Evolutionary conservation across 2,329 filamentous ascomycete genomes (phyloP).

Genomic region (Corynespora cassiicola): DNA sequence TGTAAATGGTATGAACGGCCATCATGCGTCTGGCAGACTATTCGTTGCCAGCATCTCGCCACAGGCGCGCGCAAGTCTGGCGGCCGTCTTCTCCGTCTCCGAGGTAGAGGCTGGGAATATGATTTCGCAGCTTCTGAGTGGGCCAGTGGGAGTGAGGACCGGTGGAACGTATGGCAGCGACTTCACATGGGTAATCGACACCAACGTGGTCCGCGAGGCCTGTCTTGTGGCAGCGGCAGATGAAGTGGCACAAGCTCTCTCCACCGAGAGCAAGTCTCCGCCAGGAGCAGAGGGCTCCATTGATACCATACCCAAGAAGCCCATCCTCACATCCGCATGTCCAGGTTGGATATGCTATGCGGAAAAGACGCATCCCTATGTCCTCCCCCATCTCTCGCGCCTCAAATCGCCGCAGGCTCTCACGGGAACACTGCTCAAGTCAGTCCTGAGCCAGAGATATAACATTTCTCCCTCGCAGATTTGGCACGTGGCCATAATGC

Average conservation of each 20-base stretch:
- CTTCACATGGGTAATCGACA: slow-evolving; percentile 92
- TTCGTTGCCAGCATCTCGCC: slow-evolving; percentile 94
- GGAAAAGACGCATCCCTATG: slow-evolving; percentile 95
- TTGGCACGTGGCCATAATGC: slow-evolving; percentile 97
- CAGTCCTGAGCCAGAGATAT: slow-evolving; percentile 74
- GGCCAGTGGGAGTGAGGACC: slow-evolving; percentile 70
- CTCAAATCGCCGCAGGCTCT: slow-evolving; percentile 95
- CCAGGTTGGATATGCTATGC: slow-evolving; percentile 99
- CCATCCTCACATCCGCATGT: slow-evolving; percentile 86
- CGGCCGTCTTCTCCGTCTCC: slow-evolving; percentile 79
- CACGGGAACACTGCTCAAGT: slow-evolving; percentile 89
- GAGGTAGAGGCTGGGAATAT: slow-evolving; percentile 79
- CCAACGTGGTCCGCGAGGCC: slow-evolving; percentile 80
- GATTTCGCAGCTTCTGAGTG: slow-evolving; percentile 80
- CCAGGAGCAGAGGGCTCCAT: slow-evolving; percentile 40
- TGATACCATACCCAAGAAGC: slow-evolving; percentile 59
- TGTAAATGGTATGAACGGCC: slow-evolving; percentile 20
- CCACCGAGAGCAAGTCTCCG: slow-evolving; percentile 24
- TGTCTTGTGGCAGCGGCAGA: slow-evolving; percentile 71
- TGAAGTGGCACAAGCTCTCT: slow-evolving; percentile 50
- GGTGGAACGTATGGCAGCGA: slow-evolving; percentile 76
- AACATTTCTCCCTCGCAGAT: slow-evolving; percentile 79
- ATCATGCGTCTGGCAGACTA: slow-evolving; percentile 65
- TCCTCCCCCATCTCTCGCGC: slow-evolving; percentile 87
- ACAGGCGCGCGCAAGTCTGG: slow-evolving; percentile 86